Base-by-base conservation (phyloP, 805 yeast genomes). In the Saccharomycopsis fermentans region DNA sequence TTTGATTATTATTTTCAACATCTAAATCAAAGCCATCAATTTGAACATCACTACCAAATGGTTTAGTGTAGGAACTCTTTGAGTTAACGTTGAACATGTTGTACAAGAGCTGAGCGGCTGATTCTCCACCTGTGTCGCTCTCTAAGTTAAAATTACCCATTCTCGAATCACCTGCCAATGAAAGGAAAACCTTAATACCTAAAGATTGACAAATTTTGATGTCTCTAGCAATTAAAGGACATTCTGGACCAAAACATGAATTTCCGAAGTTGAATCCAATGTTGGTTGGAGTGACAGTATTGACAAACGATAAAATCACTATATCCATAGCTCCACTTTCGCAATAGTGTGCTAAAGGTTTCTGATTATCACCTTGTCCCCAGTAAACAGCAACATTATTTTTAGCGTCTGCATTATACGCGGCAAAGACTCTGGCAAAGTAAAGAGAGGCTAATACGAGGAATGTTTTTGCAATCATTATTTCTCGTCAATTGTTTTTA, bases 91-190 rank as follows among this genome's bases (percentile, higher is more conserved):
- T 55, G 66, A 87, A 81, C 55, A 80, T 80, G 63, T 82, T 73
- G 79, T 87, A 86, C 50, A 84, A 68, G 50, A 82, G 72, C 34
- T 73, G 76, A 6, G 86, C 91, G 65, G 81, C 82, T 1, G 67
- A 67, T 64, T 78, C 81, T 51, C 89, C 97, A 69, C 88, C 92
- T 63, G 83, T 74, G 68, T 90, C 96, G 61, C 81, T 78, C 65
- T 86, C 84, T 68, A 90, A 89, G 1, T 97, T 96, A 67, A 91
- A 96, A 35, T 87, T 73, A 51, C 89, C 78, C 17, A 73, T 54
- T 50, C 88, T 78, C 70, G 90, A 97, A 52, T 91, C 77, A 29
- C 84, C 71, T 1, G 96, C 76, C 64, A 74, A 78, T 0, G 96
- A 89, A 9, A 90, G 69, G 36, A 90, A 68, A 3, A 91, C 84